Evolutionary conservation across 2,329 filamentous ascomycete genomes (phyloP).

Genomic region (Ciborinia camelliae): DNA sequence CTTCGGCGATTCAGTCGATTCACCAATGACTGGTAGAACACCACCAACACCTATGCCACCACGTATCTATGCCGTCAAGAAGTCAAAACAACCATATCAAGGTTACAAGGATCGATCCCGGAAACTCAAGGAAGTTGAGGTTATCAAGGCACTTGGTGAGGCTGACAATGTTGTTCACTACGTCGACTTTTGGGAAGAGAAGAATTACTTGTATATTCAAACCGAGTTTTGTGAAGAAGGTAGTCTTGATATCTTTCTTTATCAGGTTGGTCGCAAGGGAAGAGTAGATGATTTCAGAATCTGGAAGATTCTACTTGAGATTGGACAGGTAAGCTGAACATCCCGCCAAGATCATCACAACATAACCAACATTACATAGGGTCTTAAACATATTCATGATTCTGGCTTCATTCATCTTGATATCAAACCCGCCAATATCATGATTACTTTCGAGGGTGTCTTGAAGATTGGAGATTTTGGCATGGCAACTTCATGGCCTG

Average conservation of each 20-base stretch:
- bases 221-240: constrained; percentile 97
- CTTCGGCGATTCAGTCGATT: constrained; percentile 42
- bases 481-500: constrained; percentile 75
- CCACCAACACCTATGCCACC: constrained; percentile 53
- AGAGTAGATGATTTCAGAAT: constrained; percentile 95
- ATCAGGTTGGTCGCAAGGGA: constrained; percentile 76
- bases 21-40: constrained; percentile 47
- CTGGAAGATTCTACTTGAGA: constrained; percentile 93
- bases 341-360: neutral
- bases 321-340: constrained; percentile 64
- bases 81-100: constrained; percentile 74
- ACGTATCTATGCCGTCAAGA: constrained; percentile 88
- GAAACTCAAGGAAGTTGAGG: constrained; percentile 79
- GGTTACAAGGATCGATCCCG: constrained; percentile 76
- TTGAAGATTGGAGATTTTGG: constrained; percentile 87
- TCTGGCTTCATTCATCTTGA: constrained; percentile 83
- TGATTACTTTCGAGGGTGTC: constrained; percentile 76
- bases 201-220: constrained; percentile 88
- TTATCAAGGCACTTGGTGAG: constrained; percentile 71
- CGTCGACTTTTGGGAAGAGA: constrained; percentile 82
- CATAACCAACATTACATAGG: constrained; percentile 50
- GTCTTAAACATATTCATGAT: constrained; percentile 85
- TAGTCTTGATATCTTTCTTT: constrained; percentile 80
- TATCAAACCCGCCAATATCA: constrained; percentile 79
- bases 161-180: constrained; percentile 84